phyloP scores from a whole-genome alignment of 75 land plant genomes.

The Ceratopteris richardii region DNA sequence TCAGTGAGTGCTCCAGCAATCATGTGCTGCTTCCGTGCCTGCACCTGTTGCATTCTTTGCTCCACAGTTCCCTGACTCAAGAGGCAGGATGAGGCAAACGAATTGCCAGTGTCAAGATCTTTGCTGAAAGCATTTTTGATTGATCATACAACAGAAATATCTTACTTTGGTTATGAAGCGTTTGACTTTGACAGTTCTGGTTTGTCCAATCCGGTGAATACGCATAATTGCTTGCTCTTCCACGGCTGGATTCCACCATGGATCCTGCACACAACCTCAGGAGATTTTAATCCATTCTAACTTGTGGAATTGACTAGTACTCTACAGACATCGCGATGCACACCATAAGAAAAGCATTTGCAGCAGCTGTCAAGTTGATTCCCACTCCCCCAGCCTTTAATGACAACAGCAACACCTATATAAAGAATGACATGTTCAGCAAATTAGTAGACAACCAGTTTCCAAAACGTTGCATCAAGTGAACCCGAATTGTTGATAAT shows the following conservation, averaged over 20 bases:
- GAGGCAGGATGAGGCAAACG: not conserved
- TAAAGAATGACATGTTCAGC: not conserved
- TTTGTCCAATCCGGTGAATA: conserved; percentile 88
- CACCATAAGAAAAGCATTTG: conserved; percentile 89
- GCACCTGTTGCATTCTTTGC: conserved; percentile 76
- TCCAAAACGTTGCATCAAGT: too few species aligned
- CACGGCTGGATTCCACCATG: conserved; percentile 97
- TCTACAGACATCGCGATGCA: not conserved
- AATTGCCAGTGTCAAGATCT: not conserved
- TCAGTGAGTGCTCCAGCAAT: conserved; percentile 85
- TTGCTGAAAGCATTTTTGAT: not conserved
- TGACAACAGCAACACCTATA: conserved; percentile 84
- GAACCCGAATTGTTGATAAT: too few species aligned
- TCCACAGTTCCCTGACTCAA: conserved; percentile 70
- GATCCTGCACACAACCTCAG: conserved; percentile 42
- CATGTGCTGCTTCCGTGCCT: conserved; percentile 78
- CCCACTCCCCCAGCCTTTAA: conserved; percentile 94
- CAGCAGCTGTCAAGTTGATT: conserved; percentile 86
- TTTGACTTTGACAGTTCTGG: conserved; percentile 44
- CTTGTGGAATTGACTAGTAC: too few species aligned
- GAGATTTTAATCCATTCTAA: too few species aligned
- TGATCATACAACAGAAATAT: not conserved
- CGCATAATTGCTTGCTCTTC: conserved; percentile 93
- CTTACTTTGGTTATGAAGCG: conserved; percentile 80
- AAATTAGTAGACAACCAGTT: too few species aligned